Evolutionary conservation across 768 basidiomycete species (phyloP).

Genomic region (Panaeolus cyanescens): DNA sequence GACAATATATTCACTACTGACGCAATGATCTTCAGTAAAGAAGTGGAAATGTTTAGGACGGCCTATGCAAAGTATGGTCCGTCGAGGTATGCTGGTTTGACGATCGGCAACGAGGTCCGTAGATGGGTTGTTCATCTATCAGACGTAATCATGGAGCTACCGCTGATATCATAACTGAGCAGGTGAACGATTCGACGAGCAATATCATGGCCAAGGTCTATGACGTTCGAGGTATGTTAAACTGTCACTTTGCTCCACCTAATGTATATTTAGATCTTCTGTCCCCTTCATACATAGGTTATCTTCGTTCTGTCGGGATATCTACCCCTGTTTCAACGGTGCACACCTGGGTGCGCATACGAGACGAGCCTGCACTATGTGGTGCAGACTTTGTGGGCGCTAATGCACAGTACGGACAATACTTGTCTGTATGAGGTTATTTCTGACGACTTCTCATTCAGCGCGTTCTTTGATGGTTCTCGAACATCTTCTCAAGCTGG

Average conservation of each 20-base stretch:
- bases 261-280: not conserved
- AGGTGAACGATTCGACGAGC: slow-evolving; percentile 26
- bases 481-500: slow-evolving; percentile 32
- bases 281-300: slow-evolving; percentile 26
- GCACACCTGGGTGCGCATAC: slow-evolving; percentile 38
- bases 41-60: slow-evolving; percentile 35
- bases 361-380: slow-evolving; percentile 33
- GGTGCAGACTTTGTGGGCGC: slow-evolving; percentile 40
- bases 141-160: not conserved
- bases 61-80: slow-evolving; percentile 36
- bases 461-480: slow-evolving; percentile 39
- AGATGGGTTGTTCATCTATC: not conserved
- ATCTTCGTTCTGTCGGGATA: slow-evolving; percentile 36
- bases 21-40: slow-evolving; percentile 27
- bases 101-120: slow-evolving; percentile 40
- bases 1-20: not conserved
- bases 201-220: slow-evolving; percentile 41
- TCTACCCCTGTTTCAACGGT: slow-evolving; percentile 39
- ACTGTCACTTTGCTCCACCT: too few relatives aligned
- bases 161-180: not conserved
- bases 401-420: slow-evolving; percentile 38
- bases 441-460: slow-evolving; percentile 8
- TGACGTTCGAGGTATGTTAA: slow-evolving; percentile 32
- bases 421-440: not conserved
- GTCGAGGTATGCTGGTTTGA: slow-evolving; percentile 34